Conservation (phyloP, 2,329 filamentous ascomycete species). For the Fusarium palustre region DNA sequence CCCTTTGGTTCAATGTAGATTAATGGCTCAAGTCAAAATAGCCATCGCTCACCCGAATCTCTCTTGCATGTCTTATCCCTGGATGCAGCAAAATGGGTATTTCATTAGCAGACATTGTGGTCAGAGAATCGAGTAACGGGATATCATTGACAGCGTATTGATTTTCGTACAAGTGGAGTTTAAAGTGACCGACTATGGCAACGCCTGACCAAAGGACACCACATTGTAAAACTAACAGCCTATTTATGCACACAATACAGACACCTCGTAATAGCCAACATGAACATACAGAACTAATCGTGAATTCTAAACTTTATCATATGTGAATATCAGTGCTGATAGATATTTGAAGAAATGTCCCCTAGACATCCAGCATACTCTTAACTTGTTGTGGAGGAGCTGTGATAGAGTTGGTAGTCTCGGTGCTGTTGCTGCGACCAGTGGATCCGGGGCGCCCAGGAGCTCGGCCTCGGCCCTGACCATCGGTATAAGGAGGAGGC, state of each 20-base stretch:
- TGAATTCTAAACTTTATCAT: slow-evolving; percentile 17
- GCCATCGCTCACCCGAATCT: not conserved
- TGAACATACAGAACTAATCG: slow-evolving; percentile 13
- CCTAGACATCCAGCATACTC: slow-evolving; percentile 69
- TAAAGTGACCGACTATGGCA: not conserved
- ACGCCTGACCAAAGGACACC: slow-evolving; percentile 6
- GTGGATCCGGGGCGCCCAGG: slow-evolving; percentile 48
- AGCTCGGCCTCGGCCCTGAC: slow-evolving; percentile 38
- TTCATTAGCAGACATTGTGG: not conserved
- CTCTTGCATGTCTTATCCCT: too few relatives aligned
- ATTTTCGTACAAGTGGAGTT: slow-evolving; percentile 19
- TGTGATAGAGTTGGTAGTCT: slow-evolving; percentile 60
- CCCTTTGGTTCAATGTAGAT: not conserved
- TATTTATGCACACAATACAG: slow-evolving; percentile 20
- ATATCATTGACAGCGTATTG: slow-evolving; percentile 30
- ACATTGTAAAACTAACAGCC: slow-evolving; percentile 12
- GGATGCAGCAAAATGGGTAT: too few relatives aligned
- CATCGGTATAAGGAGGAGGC: slow-evolving; percentile 56
- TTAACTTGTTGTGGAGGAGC: slow-evolving; percentile 65
- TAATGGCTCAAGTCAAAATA: not conserved
- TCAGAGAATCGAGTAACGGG: not conserved
- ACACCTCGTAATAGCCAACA: slow-evolving; percentile 17
- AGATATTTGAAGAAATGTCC: not conserved
- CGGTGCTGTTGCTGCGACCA: slow-evolving; percentile 59
- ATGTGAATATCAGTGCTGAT: not conserved